phyloP scores from a whole-genome alignment of 176 grass and related monocot genomes.

The Aechmea fasciata region DNA sequence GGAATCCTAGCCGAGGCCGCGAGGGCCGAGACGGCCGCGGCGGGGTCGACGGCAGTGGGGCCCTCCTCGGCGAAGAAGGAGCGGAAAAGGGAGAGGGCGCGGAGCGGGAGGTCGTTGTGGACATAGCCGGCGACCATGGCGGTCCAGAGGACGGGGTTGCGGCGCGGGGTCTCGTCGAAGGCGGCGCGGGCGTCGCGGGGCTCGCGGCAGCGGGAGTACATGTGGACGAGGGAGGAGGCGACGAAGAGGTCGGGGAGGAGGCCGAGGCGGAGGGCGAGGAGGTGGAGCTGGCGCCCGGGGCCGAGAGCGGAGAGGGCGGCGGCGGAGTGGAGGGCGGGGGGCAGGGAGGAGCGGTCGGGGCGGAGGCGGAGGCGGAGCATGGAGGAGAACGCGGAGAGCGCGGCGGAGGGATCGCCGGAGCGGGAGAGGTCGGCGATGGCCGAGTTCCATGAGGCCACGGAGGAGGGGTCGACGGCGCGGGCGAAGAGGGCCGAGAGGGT shows the following conservation, averaged over 20 bases:
- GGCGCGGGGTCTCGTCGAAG: conserved; percentile 57
- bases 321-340: conserved; percentile 48
- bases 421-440: background rate
- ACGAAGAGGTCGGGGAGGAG: conserved; percentile 54
- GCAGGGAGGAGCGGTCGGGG: conserved; percentile 28
- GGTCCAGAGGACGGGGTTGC: conserved; percentile 54
- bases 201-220: conserved; percentile 58
- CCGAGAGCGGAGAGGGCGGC: conserved; percentile 34
- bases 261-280: conserved; percentile 46
- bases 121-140: conserved; percentile 62
- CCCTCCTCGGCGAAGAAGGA: conserved; percentile 32
- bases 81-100: conserved; percentile 42
- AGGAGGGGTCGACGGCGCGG: background rate
- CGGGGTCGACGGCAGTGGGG: conserved; percentile 32
- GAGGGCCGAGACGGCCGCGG: conserved; percentile 43
- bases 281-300: conserved; percentile 67
- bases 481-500: background rate
- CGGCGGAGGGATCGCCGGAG: background rate
- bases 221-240: conserved; percentile 63
- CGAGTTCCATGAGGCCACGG: background rate
- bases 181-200: conserved; percentile 53
- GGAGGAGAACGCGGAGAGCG: conserved; percentile 4
- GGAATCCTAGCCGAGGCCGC: conserved; percentile 46
- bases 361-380: conserved; percentile 1
- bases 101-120: conserved; percentile 36